Evolutionary conservation across 371 early-diverging fungal genomes (phyloP).

Genomic region (Neoconidiobolus thromboides): DNA sequence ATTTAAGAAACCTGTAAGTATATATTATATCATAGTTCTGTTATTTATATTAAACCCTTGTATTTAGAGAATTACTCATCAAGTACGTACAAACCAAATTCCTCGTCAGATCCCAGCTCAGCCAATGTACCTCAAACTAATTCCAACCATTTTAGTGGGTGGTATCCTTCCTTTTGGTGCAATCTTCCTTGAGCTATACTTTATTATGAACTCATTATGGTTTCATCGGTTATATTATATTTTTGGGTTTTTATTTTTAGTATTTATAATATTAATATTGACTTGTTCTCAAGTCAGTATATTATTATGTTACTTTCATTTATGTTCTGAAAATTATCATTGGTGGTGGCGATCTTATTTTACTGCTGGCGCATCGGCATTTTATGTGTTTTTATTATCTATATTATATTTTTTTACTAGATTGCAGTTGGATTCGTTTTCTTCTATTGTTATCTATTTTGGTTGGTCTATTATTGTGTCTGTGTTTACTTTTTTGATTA

Average conservation of each 20-base stretch:
- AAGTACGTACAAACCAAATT: conserved; percentile 79
- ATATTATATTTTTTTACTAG: conserved; percentile 56
- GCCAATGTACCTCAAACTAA: conserved; percentile 43
- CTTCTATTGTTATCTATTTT: conserved; percentile 73
- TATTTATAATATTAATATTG: conserved; percentile 52
- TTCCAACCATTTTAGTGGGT: conserved; percentile 61
- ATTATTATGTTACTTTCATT: conserved; percentile 72
- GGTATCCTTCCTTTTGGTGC: conserved; percentile 80
- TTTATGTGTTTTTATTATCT: conserved; percentile 77
- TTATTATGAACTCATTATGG: conserved; percentile 74
- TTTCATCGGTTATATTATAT: conserved; percentile 67
- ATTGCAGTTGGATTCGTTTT: conserved; percentile 45
- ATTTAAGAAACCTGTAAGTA: conserved; percentile 45
- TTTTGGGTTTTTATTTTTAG: conserved; percentile 70
- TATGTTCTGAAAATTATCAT: conserved; percentile 78
- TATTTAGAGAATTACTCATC: conserved; percentile 46
- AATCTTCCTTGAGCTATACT: conserved; percentile 71
- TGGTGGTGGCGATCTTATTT: conserved; percentile 93
- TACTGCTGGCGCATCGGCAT: conserved; percentile 64
- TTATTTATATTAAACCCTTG: not conserved
- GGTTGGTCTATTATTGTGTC: conserved; percentile 73
- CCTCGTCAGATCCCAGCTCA: conserved; percentile 86
- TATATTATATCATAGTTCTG: not conserved
- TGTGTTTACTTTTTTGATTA: conserved; percentile 48
- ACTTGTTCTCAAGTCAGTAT: conserved; percentile 76